phyloP scores from a whole-genome alignment of 441 rosid species.

The Brassica hybrid region DNA sequence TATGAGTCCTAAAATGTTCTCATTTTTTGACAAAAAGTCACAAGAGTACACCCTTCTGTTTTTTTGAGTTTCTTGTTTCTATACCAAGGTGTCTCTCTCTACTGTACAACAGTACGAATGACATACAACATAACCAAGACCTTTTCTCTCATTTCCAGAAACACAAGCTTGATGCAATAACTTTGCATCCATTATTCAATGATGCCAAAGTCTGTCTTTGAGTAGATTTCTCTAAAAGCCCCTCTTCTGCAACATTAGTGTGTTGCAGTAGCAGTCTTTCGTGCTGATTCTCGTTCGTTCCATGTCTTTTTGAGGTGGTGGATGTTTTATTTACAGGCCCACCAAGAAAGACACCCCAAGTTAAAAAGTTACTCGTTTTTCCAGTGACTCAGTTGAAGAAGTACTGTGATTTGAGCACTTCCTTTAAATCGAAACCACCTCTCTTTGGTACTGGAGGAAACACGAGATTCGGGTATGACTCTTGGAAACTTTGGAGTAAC shows the following conservation, averaged over 20 bases:
- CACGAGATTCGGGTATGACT: slow-evolving; percentile 61
- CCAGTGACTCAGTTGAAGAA: slow-evolving; percentile 75
- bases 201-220: slow-evolving; percentile 2
- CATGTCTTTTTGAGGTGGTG: slow-evolving; percentile 6
- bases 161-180: slow-evolving; percentile 15
- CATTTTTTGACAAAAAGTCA: neutral
- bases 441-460: slow-evolving; percentile 89
- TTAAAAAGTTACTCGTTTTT: slow-evolving; percentile 11
- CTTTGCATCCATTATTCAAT: slow-evolving; percentile 22
- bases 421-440: slow-evolving; percentile 76
- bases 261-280: slow-evolving; percentile 17
- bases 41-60: too few species aligned
- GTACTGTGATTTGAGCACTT: slow-evolving; percentile 82
- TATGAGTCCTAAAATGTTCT: neutral
- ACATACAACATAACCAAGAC: slow-evolving; percentile 31
- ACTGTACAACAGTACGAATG: slow-evolving; percentile 34
- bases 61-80: slow-evolving; percentile 26
- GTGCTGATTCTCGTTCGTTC: slow-evolving; percentile 12
- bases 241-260: slow-evolving; percentile 28
- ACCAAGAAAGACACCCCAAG: slow-evolving; percentile 27
- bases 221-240: neutral
- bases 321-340: slow-evolving; percentile 30
- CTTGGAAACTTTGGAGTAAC: slow-evolving; percentile 87
- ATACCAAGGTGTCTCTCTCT: slow-evolving; percentile 34
- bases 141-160: slow-evolving; percentile 14